Conservation (phyloP, 352 stramenopile genomes). For the Plasmopara viticola region DNA sequence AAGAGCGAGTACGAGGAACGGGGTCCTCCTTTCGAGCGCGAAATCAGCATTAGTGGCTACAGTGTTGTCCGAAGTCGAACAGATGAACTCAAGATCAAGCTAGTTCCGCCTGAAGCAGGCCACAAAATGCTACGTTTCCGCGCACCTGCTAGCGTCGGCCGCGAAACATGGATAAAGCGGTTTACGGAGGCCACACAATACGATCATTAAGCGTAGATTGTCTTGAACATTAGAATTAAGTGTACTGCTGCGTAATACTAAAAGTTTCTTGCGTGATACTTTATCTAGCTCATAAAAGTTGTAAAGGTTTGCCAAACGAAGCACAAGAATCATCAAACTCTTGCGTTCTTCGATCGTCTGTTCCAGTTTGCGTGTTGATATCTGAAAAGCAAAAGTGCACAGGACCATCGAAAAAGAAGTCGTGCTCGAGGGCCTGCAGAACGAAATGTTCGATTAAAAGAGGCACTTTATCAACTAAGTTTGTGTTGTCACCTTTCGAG, state of each 20-base stretch:
- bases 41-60: conserved; percentile 59
- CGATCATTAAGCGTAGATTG: conserved; percentile 9
- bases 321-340: conserved; percentile 22
- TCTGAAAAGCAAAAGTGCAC: conserved; percentile 16
- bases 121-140: conserved; percentile 64
- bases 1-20: conserved; percentile 71
- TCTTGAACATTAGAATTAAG: background rate
- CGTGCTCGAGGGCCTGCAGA: conserved; percentile 29
- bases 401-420: conserved; percentile 41
- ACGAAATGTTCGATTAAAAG: conserved; percentile 1
- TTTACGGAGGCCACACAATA: conserved; percentile 64
- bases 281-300: conserved; percentile 3
- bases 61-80: conserved; percentile 62
- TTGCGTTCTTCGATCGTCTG: conserved; percentile 3
- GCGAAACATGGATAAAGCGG: conserved; percentile 73
- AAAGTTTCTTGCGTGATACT: too few species aligned
- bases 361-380: background rate
- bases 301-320: conserved; percentile 32
- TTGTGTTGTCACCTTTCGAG: conserved; percentile 27
- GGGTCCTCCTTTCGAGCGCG: conserved; percentile 35
- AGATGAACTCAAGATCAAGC: conserved; percentile 77
- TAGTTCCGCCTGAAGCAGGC: conserved; percentile 57
- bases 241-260: background rate
- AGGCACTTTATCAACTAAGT: background rate
- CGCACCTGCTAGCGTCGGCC: conserved; percentile 60